Conservation (phyloP, 768 basidiomycete genomes). For the Phylloporus rhodoxanthus region DNA sequence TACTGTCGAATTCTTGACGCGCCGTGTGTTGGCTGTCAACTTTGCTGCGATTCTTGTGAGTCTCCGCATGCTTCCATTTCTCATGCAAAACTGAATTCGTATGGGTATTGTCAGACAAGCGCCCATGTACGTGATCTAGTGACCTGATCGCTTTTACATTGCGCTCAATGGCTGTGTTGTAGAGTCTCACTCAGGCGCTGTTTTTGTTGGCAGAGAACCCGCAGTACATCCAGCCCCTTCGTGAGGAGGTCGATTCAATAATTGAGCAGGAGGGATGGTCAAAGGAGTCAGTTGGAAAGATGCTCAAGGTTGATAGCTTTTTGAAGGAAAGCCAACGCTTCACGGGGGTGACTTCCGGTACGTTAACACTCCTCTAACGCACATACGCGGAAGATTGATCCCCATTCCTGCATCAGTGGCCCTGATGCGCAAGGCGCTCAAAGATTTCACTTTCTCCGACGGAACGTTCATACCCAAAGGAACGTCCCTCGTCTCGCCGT, state of each 20-base stretch:
- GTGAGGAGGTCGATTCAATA: slow-evolving; percentile 7
- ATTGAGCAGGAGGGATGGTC: slow-evolving; percentile 19
- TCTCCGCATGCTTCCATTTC: neutral
- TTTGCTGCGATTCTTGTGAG: slow-evolving; percentile 24
- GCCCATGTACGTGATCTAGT: slow-evolving; percentile 9
- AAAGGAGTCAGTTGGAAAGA: slow-evolving; percentile 22
- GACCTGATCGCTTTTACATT: neutral
- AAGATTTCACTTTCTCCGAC: slow-evolving; percentile 33
- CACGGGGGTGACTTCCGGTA: slow-evolving; percentile 26
- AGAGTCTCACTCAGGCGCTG: slow-evolving; percentile 33
- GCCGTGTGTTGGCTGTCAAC: slow-evolving; percentile 12
- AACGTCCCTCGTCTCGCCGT: slow-evolving; percentile 22
- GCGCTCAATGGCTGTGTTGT: neutral
- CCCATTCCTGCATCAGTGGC: slow-evolving; percentile 12
- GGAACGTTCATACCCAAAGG: slow-evolving; percentile 34
- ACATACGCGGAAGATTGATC: neutral
- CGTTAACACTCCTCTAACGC: slow-evolving; percentile 1
- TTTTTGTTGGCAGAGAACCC: slow-evolving; percentile 34
- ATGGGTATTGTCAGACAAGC: slow-evolving; percentile 15
- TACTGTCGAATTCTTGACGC: slow-evolving; percentile 21
- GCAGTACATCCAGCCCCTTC: slow-evolving; percentile 18
- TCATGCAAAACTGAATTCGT: neutral
- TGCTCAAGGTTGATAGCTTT: slow-evolving; percentile 37
- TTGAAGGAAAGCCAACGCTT: slow-evolving; percentile 33
- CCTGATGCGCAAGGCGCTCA: slow-evolving; percentile 30